Percentiles rank a stretch among this genome's conserved stretches.
Evolutionary conservation across 768 basidiomycete species (phyloP).

Genomic region (Macrolepiota dolichaula): DNA sequence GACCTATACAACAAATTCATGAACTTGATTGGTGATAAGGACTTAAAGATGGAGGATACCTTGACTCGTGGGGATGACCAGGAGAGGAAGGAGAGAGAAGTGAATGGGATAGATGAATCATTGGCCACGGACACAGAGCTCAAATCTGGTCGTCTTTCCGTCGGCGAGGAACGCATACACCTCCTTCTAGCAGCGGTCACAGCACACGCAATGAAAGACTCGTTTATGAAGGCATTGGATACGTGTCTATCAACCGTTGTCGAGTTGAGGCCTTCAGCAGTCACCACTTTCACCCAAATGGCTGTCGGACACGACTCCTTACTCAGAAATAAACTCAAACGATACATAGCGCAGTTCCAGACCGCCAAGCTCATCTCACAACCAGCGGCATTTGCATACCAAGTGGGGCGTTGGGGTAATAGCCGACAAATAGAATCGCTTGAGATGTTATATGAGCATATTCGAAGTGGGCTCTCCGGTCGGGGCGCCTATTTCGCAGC

Average conservation of each 20-base stretch:
- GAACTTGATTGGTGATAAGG: slow-evolving; percentile 19
- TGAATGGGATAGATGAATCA: slow-evolving; percentile 2
- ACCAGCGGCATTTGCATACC: slow-evolving; percentile 45
- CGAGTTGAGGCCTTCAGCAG: slow-evolving; percentile 22
- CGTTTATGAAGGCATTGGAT: slow-evolving; percentile 55
- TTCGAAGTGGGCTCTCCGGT: slow-evolving; percentile 49
- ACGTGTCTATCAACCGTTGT: slow-evolving; percentile 35
- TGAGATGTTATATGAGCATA: slow-evolving; percentile 44
- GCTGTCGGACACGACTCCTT: slow-evolving; percentile 27
- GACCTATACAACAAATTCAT: slow-evolving; percentile 40
- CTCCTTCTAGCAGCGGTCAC: slow-evolving; percentile 52
- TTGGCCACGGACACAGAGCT: slow-evolving; percentile 20
- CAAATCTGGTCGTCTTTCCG: slow-evolving; percentile 2
- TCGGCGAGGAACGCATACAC: slow-evolving; percentile 28
- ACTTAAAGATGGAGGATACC: not conserved
- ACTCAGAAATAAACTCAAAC: slow-evolving; percentile 37
- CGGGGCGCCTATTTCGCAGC: slow-evolving; percentile 53
- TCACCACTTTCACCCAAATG: not conserved
- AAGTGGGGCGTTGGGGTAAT: slow-evolving; percentile 43
- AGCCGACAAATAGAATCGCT: slow-evolving; percentile 30
- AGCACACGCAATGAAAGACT: slow-evolving; percentile 56
- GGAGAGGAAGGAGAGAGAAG: not conserved
- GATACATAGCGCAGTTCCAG: slow-evolving; percentile 46
- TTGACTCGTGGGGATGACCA: not conserved
- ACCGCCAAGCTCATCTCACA: slow-evolving; percentile 49